phyloP scores from a whole-genome alignment of 1,284 basidiomycete genomes.

The Puccinia brachypodii region DNA sequence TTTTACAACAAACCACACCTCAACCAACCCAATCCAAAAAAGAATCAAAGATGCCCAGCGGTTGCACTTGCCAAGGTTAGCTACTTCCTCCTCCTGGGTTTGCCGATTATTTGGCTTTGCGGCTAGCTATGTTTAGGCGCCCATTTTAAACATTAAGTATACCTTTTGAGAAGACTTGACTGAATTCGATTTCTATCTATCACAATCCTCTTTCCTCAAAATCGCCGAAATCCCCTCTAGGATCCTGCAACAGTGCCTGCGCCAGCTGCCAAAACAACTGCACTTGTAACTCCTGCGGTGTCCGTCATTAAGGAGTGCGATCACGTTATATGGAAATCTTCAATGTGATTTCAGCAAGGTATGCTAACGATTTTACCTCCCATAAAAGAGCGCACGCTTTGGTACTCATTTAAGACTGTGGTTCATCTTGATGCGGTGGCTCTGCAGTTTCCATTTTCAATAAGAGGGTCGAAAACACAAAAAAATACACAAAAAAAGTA shows the following conservation, averaged over 20 bases:
- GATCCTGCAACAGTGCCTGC: constrained; percentile 27
- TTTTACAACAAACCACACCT: neutral
- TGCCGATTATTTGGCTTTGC: neutral
- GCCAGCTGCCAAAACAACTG: constrained; percentile 16
- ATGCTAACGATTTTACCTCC: neutral
- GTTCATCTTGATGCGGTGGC: neutral
- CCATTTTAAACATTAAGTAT: neutral
- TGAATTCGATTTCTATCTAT: neutral
- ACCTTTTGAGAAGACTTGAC: neutral
- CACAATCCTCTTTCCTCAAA: neutral
- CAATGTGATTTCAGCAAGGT: neutral
- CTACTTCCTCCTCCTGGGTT: neutral
- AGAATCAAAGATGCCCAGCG: constrained; percentile 15
- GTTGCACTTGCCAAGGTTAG: constrained; percentile 32
- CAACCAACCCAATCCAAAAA: neutral
- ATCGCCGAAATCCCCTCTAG: neutral
- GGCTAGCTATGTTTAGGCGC: neutral
- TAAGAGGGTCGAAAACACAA: neutral
- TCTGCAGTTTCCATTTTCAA: neutral
- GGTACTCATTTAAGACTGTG: neutral
- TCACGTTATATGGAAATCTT: neutral
- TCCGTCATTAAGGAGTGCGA: neutral
- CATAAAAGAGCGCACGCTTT: neutral
- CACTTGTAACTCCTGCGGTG: constrained; percentile 11
- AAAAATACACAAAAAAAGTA: neutral